Evolutionary conservation across 768 basidiomycete genomes (phyloP).

Genomic region (Kwoniella newhampshirensis): DNA sequence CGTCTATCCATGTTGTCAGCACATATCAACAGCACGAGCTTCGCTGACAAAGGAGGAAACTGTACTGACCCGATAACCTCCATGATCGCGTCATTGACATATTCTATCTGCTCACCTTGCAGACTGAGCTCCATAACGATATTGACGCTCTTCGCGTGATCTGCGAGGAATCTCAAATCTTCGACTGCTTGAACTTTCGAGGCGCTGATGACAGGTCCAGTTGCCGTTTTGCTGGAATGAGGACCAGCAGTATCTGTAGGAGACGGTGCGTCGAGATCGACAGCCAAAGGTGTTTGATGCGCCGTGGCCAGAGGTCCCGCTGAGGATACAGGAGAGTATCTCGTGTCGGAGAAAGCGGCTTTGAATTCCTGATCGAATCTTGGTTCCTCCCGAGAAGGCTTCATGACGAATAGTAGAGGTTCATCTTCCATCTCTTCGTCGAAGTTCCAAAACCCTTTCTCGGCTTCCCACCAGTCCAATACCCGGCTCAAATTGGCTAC

Average conservation of each 20-base stretch:
- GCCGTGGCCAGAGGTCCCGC: slow-evolving; percentile 7
- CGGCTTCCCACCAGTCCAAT: slow-evolving; percentile 99
- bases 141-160: slow-evolving; percentile 92
- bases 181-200: slow-evolving; percentile 78
- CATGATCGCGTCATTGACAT: slow-evolving; percentile 94
- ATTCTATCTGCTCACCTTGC: slow-evolving; percentile 90
- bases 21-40: slow-evolving; percentile 14
- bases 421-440: slow-evolving; percentile 79
- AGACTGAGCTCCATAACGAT: slow-evolving; percentile 92
- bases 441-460: slow-evolving; percentile 99
- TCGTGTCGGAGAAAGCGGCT: slow-evolving; percentile 18
- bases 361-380: slow-evolving; percentile 38
- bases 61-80: slow-evolving; percentile 65
- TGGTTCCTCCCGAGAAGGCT: slow-evolving; percentile 67
- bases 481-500: slow-evolving; percentile 94
- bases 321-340: slow-evolving; percentile 10
- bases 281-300: slow-evolving; percentile 20
- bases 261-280: slow-evolving; percentile 31
- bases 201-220: slow-evolving; percentile 3
- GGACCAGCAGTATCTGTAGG: slow-evolving; percentile 16
- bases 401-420: slow-evolving; percentile 88
- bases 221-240: slow-evolving; percentile 13
- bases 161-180: slow-evolving; percentile 81
- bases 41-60: slow-evolving; percentile 60
- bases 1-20: slow-evolving; percentile 59